Evolutionary conservation across 2,329 filamentous ascomycete species (phyloP), one percentile per base, ranked within the genome.

Genomic region (Periconia sp.): DNA sequence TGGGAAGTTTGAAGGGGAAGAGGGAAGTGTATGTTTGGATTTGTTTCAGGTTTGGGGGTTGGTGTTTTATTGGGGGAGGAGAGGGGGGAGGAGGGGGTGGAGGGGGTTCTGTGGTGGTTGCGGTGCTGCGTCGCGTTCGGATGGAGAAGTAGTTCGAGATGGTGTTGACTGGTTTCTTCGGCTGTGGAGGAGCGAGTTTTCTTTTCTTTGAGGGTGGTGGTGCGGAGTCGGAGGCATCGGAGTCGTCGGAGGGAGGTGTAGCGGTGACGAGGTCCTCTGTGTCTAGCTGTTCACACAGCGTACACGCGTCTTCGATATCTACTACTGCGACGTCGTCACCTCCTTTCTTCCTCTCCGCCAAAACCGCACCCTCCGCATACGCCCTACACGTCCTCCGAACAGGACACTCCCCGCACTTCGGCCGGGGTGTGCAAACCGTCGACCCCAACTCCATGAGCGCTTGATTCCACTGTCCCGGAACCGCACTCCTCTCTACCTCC

Each of bases 361-460:
- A 54, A 2, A 49, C 55, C 35, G 62, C 49, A 2, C 68, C 71
- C 45, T 74, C 71, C n/a, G 60, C 59, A 45, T 67, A 72, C n/a
- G 59, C 64, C 45, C 65, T 61, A 49, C 71, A 74, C 1, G 65
- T 72, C 5, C 53, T 51, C 41, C 61, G 63, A n/a, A 74, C 60
- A 1, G 71, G 71, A 49, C 71, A 74, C 15, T 66, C 64, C 9
- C 60, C 62, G 47, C 85, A 87, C 47, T 81, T 80, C 1, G 85
- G 85, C 58, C 81, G 82, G 0, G 85, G 84, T 7, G 79, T 79
- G 60, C 85, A 87, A 1, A 87, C 65, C 0, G 85, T 87, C 57
- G 83, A 86, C 2, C 85, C 85, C 3, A 87, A 74, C 62, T 87
- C 85, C 85, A 87, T 87, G 23, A 87, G 69, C 0, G 82, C 85